phyloP scores from a whole-genome alignment of 1,284 basidiomycete genomes.

The Apiotrichum brassicae region DNA sequence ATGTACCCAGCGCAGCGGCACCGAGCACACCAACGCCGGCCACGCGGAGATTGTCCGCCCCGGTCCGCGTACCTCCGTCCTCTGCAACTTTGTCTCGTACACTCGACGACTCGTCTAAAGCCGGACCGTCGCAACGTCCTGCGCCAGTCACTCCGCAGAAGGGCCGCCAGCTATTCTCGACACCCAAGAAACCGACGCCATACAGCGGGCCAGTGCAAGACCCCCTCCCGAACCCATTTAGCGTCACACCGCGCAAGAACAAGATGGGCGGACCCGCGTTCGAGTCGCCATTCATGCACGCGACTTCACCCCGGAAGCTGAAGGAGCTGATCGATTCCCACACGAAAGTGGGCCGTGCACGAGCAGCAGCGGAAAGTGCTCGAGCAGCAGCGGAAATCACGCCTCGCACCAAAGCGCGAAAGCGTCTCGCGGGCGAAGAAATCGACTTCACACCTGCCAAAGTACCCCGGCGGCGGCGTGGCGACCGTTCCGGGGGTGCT shows the following conservation, averaged over 20 bases:
- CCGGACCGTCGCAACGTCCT: neutral
- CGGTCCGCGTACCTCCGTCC: too few relatives aligned
- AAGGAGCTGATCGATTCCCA: conserved; percentile 37
- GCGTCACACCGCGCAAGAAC: conserved; percentile 20
- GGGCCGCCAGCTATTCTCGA: neutral
- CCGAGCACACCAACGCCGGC: too few relatives aligned
- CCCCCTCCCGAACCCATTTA: conserved; percentile 42
- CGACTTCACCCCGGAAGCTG: conserved; percentile 35
- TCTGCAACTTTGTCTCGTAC: neutral
- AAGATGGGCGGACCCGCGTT: neutral
- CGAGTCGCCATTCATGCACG: conserved; percentile 38
- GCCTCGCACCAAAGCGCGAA: conserved; percentile 43
- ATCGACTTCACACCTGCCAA: conserved; percentile 38
- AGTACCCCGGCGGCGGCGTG: conserved; percentile 1
- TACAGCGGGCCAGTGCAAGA: conserved; percentile 37
- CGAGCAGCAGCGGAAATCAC: conserved; percentile 23
- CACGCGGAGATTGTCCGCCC: too few relatives aligned
- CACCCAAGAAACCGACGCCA: conserved; percentile 7
- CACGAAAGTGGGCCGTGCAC: too few relatives aligned
- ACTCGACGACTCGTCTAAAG: neutral
- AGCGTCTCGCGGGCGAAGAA: conserved; percentile 39
- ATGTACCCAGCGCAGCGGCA: too few relatives aligned
- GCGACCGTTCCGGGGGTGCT: neutral
- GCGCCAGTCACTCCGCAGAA: conserved; percentile 26
- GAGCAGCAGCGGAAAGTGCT: neutral